These are phyloP conservation scores for Phytopythium ostracodes DNA, from an alignment of 352 stramenopile species.

Conservation along the genomic window DNA sequence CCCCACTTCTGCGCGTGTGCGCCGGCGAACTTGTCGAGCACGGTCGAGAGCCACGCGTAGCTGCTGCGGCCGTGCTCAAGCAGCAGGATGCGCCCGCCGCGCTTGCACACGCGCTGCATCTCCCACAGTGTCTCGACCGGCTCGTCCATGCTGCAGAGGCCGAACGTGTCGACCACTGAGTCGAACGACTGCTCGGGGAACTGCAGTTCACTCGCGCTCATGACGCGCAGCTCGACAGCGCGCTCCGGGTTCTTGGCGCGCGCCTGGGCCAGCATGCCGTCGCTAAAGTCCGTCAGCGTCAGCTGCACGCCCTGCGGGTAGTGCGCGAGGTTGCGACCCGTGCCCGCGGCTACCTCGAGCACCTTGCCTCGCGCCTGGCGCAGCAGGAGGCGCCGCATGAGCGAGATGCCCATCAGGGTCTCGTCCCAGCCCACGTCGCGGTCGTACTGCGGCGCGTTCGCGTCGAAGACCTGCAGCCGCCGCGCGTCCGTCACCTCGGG, in stretches of 20 bases:
- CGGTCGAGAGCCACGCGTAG: constrained; percentile 86
- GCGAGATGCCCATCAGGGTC: constrained; percentile 66
- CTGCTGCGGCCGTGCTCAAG: constrained; percentile 93
- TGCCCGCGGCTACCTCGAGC: constrained; percentile 94
- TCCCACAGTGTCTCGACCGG: constrained; percentile 86
- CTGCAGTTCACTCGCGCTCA: constrained; percentile 46
- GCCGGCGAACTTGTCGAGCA: constrained; percentile 93
- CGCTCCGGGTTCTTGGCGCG: constrained; percentile 7
- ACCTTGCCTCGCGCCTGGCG: constrained; percentile 61
- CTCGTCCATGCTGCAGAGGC: constrained; percentile 95
- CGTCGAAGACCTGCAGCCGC: constrained; percentile 63
- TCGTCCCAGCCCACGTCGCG: constrained; percentile 79
- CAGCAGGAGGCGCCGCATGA: constrained; percentile 83
- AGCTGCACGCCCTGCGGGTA: constrained; percentile 60
- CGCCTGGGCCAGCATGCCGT: constrained; percentile 64
- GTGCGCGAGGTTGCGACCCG: constrained; percentile 90
- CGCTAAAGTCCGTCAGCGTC: constrained; percentile 71
- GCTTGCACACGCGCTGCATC: constrained; percentile 93
- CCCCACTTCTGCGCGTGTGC: constrained; percentile 93
- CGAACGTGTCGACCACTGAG: constrained; percentile 96
- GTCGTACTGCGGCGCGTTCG: constrained; percentile 72
- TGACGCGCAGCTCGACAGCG: constrained; percentile 52
- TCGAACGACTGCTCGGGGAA: constrained; percentile 88
- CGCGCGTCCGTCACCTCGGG: constrained; percentile 41
- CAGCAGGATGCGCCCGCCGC: constrained; percentile 85